These are phyloP conservation scores for Forsythia viridissima DNA, from an alignment of 257 asterid species.

Conservation along the genomic window DNA sequence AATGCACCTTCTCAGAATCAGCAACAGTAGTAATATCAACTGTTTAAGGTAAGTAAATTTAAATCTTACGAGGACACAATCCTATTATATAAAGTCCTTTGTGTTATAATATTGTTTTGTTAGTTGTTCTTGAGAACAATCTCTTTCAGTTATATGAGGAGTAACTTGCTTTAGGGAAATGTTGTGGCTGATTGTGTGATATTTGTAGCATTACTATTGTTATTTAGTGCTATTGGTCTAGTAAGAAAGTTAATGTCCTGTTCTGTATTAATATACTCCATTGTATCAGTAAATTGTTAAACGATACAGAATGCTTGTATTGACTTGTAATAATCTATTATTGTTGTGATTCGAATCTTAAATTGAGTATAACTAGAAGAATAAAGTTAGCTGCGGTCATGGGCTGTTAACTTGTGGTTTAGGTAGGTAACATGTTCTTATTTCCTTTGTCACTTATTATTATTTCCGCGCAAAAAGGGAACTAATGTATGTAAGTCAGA, in stretches of 20 bases:
- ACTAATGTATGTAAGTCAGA: too few species aligned
- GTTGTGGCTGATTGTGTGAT: background rate
- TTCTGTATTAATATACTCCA: background rate
- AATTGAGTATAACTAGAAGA: background rate
- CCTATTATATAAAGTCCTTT: background rate
- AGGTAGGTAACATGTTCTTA: background rate
- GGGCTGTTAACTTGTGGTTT: background rate
- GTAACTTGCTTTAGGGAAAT: background rate
- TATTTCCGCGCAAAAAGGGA: too few species aligned
- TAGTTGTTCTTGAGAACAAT: background rate
- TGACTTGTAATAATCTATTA: too few species aligned
- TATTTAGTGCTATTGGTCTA: background rate
- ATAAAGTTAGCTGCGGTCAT: background rate
- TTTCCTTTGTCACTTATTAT: too few species aligned
- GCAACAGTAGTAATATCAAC: constrained; percentile 37
- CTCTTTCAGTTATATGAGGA: background rate
- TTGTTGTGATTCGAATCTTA: background rate
- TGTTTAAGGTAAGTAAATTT: constrained; percentile 24
- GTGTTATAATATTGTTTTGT: background rate
- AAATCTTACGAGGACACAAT: background rate
- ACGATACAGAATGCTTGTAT: background rate
- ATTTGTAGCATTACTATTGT: background rate
- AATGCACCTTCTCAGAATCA: constrained; percentile 68
- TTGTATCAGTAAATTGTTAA: background rate
- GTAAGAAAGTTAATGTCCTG: background rate